A percentile compares a stretch with the other conserved stretches of the same genome.
These are phyloP conservation scores for Haematococcus lacustris DNA, from an alignment of 139 green algal genomes.

Conservation along the genomic window DNA sequence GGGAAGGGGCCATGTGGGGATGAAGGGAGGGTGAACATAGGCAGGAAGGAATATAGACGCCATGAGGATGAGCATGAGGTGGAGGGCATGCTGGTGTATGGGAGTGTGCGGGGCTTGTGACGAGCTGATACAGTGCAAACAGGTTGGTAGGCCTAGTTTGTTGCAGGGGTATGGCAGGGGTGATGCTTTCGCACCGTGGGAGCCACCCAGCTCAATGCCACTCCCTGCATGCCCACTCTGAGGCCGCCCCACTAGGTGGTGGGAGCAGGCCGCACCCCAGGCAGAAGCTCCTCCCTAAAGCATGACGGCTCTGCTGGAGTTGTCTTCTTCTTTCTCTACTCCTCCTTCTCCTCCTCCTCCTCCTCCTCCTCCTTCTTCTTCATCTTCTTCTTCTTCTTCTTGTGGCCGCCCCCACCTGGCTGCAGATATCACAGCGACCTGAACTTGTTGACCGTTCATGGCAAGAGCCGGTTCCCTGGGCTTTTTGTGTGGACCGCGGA, in stretches of 20 bases:
- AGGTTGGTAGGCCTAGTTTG: no score
- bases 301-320: background rate
- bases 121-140: no score
- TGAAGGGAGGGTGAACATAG: background rate
- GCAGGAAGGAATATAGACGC: background rate
- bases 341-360: background rate
- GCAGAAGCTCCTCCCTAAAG: no score
- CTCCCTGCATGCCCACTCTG: background rate
- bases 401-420: no score
- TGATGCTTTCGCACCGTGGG: no score
- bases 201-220: background rate
- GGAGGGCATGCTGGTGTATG: background rate
- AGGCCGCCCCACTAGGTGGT: background rate
- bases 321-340: background rate
- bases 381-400: no score
- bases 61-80: background rate
- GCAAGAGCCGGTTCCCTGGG: slow-evolving; percentile 52
- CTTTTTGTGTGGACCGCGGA: slow-evolving; percentile 71
- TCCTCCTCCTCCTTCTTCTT: no score
- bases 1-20: background rate
- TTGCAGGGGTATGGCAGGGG: no score
- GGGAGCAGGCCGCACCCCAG: no score
- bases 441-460: slow-evolving; percentile 91
- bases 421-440: slow-evolving; percentile 86
- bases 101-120: no score